Percentiles rank a stretch among this genome's conserved stretches.
Conservation (phyloP, 2,329 filamentous ascomycete genomes). For the Pseudogymnoascus sp. region DNA sequence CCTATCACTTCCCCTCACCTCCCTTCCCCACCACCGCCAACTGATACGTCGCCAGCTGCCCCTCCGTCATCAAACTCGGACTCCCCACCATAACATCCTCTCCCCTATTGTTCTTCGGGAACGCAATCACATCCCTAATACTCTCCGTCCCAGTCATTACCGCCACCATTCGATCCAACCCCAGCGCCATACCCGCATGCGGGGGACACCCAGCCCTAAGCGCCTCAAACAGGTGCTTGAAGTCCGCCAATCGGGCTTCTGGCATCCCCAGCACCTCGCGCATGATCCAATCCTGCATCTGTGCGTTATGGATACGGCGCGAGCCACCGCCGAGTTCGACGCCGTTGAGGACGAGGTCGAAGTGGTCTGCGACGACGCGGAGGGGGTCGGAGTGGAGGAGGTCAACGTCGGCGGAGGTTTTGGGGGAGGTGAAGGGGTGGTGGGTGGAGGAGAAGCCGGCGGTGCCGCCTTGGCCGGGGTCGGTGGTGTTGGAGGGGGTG, state of each 20-base stretch:
- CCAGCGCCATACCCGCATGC: slow-evolving; percentile 86
- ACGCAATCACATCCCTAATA: slow-evolving; percentile 89
- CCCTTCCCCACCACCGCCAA: slow-evolving; percentile 14
- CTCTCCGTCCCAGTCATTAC: slow-evolving; percentile 68
- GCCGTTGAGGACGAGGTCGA: slow-evolving; percentile 92
- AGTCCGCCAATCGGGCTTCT: slow-evolving; percentile 63
- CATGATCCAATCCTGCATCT: slow-evolving; percentile 78
- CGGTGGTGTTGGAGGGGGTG: slow-evolving; percentile 53
- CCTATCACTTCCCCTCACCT: not conserved
- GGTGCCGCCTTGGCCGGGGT: slow-evolving; percentile 60
- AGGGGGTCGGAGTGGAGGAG: slow-evolving; percentile 65
- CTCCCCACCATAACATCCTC: slow-evolving; percentile 77
- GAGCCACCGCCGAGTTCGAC: slow-evolving; percentile 90
- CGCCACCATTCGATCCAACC: slow-evolving; percentile 80
- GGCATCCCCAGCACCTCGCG: slow-evolving; percentile 58
- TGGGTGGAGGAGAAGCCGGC: slow-evolving; percentile 82
- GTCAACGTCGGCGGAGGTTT: slow-evolving; percentile 61
- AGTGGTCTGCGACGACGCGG: slow-evolving; percentile 72
- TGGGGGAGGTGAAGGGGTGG: slow-evolving; percentile 90
- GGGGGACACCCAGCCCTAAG: slow-evolving; percentile 82
- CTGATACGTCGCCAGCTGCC: slow-evolving; percentile 28
- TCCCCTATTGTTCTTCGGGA: slow-evolving; percentile 87
- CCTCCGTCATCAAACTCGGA: slow-evolving; percentile 58
- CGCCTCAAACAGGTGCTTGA: slow-evolving; percentile 75
- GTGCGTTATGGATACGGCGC: slow-evolving; percentile 78